Percentiles rank a stretch among this genome's conserved stretches.
These are phyloP conservation scores for Globisporangium uncinulatum DNA, from an alignment of 352 stramenopile genomes.

Conservation along the genomic window DNA sequence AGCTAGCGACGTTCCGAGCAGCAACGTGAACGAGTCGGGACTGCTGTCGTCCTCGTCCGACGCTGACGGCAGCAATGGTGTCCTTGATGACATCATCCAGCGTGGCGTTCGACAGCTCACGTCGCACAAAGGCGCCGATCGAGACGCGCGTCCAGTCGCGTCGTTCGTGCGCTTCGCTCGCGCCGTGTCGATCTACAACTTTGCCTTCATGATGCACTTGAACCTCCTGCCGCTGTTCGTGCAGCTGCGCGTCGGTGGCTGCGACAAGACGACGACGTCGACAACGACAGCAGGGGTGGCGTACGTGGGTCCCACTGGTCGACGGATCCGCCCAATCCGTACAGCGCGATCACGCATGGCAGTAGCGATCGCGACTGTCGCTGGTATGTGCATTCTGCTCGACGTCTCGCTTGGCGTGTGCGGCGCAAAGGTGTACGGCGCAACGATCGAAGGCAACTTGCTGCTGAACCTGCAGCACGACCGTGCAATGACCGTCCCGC, in stretches of 20 bases:
- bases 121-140: not conserved
- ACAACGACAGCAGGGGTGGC: too few relatives aligned
- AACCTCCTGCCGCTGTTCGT: constrained; percentile 77
- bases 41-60: constrained; percentile 8
- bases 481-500: constrained; percentile 53
- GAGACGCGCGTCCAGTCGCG: not conserved
- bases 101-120: constrained; percentile 19
- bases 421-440: constrained; percentile 48
- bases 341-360: not conserved
- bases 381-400: constrained; percentile 49
- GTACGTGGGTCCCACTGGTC: too few relatives aligned
- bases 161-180: constrained; percentile 40
- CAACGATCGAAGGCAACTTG: constrained; percentile 59
- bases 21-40: too few relatives aligned
- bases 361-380: constrained; percentile 30
- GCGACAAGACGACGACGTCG: too few relatives aligned
- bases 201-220: constrained; percentile 84
- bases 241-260: constrained; percentile 32
- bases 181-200: constrained; percentile 73
- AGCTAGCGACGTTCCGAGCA: too few relatives aligned
- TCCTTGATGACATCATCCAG: constrained; percentile 6
- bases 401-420: constrained; percentile 54
- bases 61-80: constrained; percentile 5
- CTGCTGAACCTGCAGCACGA: constrained; percentile 76
- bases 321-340: constrained; percentile 23